Conservation (phyloP, 2,329 filamentous ascomycete genomes). For the Bipolaris cookei region DNA sequence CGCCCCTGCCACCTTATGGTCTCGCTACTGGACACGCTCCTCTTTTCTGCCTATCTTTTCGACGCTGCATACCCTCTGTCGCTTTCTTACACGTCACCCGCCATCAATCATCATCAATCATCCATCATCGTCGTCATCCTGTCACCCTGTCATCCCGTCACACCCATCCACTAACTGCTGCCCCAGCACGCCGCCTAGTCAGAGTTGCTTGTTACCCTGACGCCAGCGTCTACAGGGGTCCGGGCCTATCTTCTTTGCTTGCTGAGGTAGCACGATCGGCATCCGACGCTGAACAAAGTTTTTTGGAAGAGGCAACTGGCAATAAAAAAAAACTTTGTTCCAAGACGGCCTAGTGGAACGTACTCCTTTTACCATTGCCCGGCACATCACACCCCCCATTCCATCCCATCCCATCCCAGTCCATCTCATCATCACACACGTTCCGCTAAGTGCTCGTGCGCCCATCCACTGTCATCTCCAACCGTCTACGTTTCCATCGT, state of each 20-base stretch:
- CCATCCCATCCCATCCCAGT: slow-evolving; percentile 13
- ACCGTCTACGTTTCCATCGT: slow-evolving; percentile 20
- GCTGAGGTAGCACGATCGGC: slow-evolving; percentile 28
- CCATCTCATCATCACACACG: slow-evolving; percentile 7
- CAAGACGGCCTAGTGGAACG: slow-evolving; percentile 35
- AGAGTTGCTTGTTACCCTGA: neutral
- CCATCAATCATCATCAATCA: slow-evolving; percentile 18
- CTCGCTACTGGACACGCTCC: slow-evolving; percentile 21
- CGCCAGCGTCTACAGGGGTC: slow-evolving; percentile 8
- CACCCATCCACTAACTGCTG: neutral
- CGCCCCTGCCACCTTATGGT: slow-evolving; percentile 23
- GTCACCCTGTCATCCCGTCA: neutral
- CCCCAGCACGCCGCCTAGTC: too few relatives aligned
- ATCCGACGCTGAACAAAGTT: slow-evolving; percentile 36
- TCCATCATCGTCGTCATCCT: neutral
- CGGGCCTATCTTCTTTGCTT: slow-evolving; percentile 14
- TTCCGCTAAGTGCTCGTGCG: slow-evolving; percentile 29
- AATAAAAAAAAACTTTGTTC: slow-evolving; percentile 37
- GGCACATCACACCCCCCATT: slow-evolving; percentile 26
- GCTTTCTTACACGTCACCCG: slow-evolving; percentile 26
- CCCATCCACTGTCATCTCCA: slow-evolving; percentile 28
- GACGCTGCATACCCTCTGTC: slow-evolving; percentile 21
- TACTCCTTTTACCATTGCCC: slow-evolving; percentile 40
- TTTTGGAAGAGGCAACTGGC: slow-evolving; percentile 27
- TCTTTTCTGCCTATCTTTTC: slow-evolving; percentile 26